phyloP scores from a whole-genome alignment of 2,329 filamentous ascomycete species.

The Penicillium aurantiogriseum region DNA sequence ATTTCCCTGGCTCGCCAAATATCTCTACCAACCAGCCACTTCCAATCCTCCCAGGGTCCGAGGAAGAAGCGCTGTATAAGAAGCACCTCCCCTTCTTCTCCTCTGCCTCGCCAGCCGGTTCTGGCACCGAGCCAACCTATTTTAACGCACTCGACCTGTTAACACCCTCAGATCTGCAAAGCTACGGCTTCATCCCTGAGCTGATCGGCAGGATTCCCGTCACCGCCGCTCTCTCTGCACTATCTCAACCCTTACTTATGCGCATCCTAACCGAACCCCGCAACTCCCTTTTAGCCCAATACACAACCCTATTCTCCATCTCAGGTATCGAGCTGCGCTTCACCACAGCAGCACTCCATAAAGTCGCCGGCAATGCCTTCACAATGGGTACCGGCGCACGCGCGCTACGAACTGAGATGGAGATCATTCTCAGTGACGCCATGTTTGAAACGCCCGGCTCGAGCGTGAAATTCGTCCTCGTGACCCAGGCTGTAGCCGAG shows the following conservation, averaged over 20 bases:
- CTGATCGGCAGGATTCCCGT: conserved; percentile 95
- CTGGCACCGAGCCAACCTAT: conserved; percentile 46
- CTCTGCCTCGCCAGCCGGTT: conserved; percentile 52
- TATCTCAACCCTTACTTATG: conserved; percentile 67
- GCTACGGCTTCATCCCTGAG: conserved; percentile 89
- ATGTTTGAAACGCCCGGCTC: conserved; percentile 75
- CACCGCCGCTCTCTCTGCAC: conserved; percentile 76
- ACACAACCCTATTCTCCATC: conserved; percentile 81
- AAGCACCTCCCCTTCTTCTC: conserved; percentile 59
- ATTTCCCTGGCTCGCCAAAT: conserved; percentile 25
- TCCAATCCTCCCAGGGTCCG: conserved; percentile 60
- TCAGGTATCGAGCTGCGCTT: conserved; percentile 75
- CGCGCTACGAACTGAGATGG: conserved; percentile 76
- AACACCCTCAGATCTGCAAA: conserved; percentile 73
- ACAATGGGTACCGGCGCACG: conserved; percentile 75
- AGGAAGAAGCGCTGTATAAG: conserved; percentile 60
- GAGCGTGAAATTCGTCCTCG: conserved; percentile 67
- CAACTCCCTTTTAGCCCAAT: conserved; percentile 84
- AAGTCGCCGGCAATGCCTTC: conserved; percentile 70
- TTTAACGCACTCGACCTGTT: conserved; percentile 68
- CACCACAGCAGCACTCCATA: conserved; percentile 75
- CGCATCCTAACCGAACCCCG: conserved; percentile 89
- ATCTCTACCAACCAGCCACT: conserved; percentile 40
- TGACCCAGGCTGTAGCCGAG: conserved; percentile 67
- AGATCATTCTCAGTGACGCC: conserved; percentile 71